These are phyloP conservation scores for Carex littledalei DNA, from an alignment of 176 grass and related monocot genomes.

Conservation along the genomic window DNA sequence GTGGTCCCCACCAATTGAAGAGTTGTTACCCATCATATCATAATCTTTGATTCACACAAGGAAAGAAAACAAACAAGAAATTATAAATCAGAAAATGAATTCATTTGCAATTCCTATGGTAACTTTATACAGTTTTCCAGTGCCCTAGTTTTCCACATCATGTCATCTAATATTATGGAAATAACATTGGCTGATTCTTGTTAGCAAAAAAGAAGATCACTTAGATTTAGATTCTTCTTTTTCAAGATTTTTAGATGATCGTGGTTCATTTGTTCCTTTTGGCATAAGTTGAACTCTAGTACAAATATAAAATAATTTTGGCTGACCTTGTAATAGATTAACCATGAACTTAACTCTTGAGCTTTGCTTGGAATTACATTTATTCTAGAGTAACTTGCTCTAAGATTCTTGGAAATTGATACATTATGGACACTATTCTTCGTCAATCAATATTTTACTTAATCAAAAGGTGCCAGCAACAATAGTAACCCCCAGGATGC, in stretches of 20 bases:
- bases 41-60: background rate
- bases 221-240: background rate
- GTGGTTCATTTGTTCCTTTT: background rate
- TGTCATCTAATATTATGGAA: background rate
- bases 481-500: background rate
- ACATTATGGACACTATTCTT: background rate
- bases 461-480: background rate
- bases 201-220: background rate
- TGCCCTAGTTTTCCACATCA: background rate
- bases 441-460: background rate
- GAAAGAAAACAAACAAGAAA: conserved; percentile 15
- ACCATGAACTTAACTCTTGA: background rate
- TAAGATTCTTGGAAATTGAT: background rate
- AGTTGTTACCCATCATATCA: conserved; percentile 16
- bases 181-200: background rate
- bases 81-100: background rate
- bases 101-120: background rate
- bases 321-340: background rate
- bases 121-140: background rate
- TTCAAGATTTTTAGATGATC: background rate
- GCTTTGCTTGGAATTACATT: background rate
- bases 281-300: background rate
- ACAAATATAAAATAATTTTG: background rate
- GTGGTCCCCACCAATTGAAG: conserved; percentile 11
- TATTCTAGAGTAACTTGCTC: background rate